These are phyloP conservation scores for Coffea canephora DNA, from an alignment of 257 asterid species.

Conservation along the genomic window DNA sequence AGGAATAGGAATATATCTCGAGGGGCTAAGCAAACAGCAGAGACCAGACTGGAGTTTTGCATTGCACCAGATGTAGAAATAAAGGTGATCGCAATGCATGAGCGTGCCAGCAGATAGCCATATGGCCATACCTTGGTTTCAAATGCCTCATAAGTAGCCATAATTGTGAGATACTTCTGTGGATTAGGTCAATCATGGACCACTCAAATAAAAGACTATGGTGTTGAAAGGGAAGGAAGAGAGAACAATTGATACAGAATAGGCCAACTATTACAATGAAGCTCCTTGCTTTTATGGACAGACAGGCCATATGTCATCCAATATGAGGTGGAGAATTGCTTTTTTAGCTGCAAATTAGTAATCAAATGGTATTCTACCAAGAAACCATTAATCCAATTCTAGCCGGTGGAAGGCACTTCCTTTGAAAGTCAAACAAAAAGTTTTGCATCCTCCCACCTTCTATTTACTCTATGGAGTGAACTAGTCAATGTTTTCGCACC, in stretches of 20 bases:
- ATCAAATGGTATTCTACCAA: not conserved
- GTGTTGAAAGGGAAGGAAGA: conserved; percentile 3
- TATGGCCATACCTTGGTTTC: conserved; percentile 3
- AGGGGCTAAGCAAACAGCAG: not conserved
- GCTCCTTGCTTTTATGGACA: not conserved
- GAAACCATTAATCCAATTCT: not conserved
- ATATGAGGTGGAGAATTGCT: conserved; percentile 7
- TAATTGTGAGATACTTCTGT: conserved; percentile 15
- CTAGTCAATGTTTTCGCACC: not conserved
- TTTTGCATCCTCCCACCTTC: not conserved
- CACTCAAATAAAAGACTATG: not conserved
- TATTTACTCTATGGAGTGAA: not conserved
- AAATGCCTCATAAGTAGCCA: conserved; percentile 4
- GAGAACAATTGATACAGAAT: not conserved
- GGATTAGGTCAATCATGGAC: conserved; percentile 17
- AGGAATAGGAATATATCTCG: conserved; percentile 5
- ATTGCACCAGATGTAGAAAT: not conserved
- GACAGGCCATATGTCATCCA: not conserved
- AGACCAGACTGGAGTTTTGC: not conserved
- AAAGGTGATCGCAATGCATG: not conserved
- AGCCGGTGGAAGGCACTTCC: too few species aligned
- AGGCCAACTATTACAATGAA: not conserved
- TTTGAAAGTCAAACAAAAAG: too few species aligned
- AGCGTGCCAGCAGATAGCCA: not conserved
- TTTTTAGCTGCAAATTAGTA: not conserved